Conservation (phyloP, 1,139 yeast species). For the Zygoascus sp. region DNA sequence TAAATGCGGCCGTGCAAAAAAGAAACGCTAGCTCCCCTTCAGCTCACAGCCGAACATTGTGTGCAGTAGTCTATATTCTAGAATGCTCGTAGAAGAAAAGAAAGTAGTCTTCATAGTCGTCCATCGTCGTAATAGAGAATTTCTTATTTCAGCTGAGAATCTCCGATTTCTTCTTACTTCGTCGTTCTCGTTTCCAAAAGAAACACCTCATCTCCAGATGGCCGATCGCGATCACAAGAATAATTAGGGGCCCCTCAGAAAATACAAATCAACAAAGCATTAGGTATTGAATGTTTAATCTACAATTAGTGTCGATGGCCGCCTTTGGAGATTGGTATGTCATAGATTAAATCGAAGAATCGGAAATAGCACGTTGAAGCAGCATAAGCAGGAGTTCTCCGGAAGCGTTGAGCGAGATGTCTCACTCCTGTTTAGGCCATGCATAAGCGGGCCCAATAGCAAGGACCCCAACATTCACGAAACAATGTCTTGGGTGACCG, state of each 20-base stretch:
- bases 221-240: background rate
- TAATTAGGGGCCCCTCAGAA: too few relatives aligned
- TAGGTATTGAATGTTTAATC: background rate
- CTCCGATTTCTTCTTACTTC: too few relatives aligned
- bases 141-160: background rate
- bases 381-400: background rate
- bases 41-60: background rate
- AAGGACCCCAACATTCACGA: background rate
- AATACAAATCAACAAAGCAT: too few relatives aligned
- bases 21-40: background rate
- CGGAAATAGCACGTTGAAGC: background rate
- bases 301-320: background rate
- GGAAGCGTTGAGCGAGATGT: background rate
- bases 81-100: background rate
- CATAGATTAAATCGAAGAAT: too few relatives aligned
- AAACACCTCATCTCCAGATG: background rate
- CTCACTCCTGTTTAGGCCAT: slow-evolving; percentile 1
- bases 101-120: too few relatives aligned
- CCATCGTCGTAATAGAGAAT: too few relatives aligned
- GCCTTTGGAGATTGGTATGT: too few relatives aligned
- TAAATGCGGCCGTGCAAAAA: background rate
- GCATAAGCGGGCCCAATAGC: slow-evolving; percentile 1
- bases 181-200: background rate
- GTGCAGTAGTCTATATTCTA: too few relatives aligned
- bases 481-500: background rate